Conservation (phyloP, 208 protist genomes). For the Acanthamoeba sp. region DNA sequence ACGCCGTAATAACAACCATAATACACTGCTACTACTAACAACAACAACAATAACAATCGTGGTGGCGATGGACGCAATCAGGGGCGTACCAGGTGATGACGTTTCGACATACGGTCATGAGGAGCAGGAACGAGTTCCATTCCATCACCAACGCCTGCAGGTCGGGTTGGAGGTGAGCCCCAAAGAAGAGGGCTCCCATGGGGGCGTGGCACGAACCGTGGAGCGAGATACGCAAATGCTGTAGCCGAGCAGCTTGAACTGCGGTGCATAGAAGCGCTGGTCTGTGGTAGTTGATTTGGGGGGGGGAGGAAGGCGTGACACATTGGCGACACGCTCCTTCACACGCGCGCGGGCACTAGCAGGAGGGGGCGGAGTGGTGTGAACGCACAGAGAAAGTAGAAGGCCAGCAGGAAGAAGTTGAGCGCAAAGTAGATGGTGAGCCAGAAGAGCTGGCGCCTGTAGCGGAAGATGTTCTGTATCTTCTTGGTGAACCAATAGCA, state of each 20-base stretch:
- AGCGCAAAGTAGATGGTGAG: conserved; percentile 72
- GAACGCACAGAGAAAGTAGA: background rate
- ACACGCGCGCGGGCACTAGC: background rate
- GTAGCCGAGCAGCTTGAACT: conserved; percentile 20
- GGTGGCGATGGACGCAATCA: too few species aligned
- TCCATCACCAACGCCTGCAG: conserved; percentile 75
- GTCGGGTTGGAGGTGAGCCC: conserved; percentile 61
- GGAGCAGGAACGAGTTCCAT: conserved; percentile 84
- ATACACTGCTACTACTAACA: too few species aligned
- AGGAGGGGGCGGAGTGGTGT: background rate
- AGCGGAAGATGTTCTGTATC: background rate
- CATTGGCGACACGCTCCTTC: too few species aligned
- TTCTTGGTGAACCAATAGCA: background rate
- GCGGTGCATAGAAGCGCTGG: background rate
- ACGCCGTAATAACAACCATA: too few species aligned
- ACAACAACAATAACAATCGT: too few species aligned
- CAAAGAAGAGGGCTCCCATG: background rate
- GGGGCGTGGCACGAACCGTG: too few species aligned
- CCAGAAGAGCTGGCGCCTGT: conserved; percentile 73
- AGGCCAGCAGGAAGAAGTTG: conserved; percentile 68
- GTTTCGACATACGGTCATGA: conserved; percentile 87
- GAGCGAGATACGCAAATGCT: background rate
- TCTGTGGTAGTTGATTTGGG: background rate
- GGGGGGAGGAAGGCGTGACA: background rate
- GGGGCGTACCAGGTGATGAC: conserved; percentile 81